Evolutionary conservation across 1,284 basidiomycete species (phyloP), one percentile per base, ranked within the genome.

Genomic region (Moesziomyces globuligerus): DNA sequence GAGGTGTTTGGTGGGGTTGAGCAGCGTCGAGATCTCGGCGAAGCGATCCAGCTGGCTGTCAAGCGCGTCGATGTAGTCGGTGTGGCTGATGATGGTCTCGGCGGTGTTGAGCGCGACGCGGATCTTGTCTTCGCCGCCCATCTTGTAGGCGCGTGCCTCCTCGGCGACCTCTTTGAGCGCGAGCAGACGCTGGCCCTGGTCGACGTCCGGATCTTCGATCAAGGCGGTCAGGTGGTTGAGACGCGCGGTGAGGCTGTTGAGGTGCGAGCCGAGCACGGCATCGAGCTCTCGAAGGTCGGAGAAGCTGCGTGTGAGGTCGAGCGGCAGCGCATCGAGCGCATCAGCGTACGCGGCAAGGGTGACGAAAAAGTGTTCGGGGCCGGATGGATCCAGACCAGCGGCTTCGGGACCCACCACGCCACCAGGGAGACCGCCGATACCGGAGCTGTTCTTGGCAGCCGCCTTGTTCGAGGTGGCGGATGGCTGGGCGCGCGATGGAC

Each of bases 121-220:
- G 82, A 98, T 98, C 87, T 98, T 98, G 88, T 99, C 95, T 83
- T 98, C 96, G 41, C 92, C 93, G 37, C 96, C 96, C 59, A 94
- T 88, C 83, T 94, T 94, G 85, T 97, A 92, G 45, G 91, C 88
- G 38, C 88, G 86, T 0, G 94, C 93, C 83, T 97, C 94, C 65
- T 97, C 94, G 10, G 94, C 93, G 76, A 97, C 93, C 82, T 96
- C 92, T 61, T 90, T 88, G 62, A 99, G 88, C 26, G 94, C 88
- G 84, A 90, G 88, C 49, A 98, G 89, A 37, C 94, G 88, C 74
- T 93, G 88, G 60, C 90, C 89, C 65, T 92, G 91, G 7, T 88
- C 85, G 38, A 86, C 85, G 1, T 84, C 81, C 51, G 88, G 87
- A 74, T 90, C 86, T 80, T 93, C 83, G 15, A 77, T 59, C 11